phyloP scores from a whole-genome alignment of 2,329 filamentous ascomycete species.

The Teratosphaeria nubilosa region DNA sequence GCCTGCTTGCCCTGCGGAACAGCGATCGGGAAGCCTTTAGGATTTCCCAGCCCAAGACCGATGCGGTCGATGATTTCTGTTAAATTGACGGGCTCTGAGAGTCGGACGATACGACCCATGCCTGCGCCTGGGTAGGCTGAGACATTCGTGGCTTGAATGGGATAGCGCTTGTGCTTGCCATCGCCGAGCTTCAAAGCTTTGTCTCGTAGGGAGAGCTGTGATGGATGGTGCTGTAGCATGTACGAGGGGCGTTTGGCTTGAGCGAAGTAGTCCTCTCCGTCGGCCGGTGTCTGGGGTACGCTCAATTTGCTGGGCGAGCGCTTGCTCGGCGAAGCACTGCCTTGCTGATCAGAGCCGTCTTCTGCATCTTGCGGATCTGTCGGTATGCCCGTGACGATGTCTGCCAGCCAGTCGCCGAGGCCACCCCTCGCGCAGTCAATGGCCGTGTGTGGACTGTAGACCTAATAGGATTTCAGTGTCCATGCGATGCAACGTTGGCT shows the following conservation, averaged over 20 bases:
- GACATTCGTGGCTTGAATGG: slow-evolving; percentile 41
- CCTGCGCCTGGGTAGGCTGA: slow-evolving; percentile 42
- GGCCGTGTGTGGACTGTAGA: slow-evolving; percentile 93
- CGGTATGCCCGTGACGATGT: slow-evolving; percentile 59
- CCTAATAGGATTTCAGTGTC: slow-evolving; percentile 16
- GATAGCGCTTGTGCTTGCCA: slow-evolving; percentile 40
- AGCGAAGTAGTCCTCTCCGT: slow-evolving; percentile 22
- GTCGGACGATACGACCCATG: slow-evolving; percentile 51
- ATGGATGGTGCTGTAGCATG: slow-evolving; percentile 39
- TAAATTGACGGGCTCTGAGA: slow-evolving; percentile 43
- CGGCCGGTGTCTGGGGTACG: slow-evolving; percentile 6
- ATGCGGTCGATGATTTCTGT: slow-evolving; percentile 52
- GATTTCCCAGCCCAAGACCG: slow-evolving; percentile 53
- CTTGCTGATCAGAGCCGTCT: not conserved
- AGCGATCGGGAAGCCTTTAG: slow-evolving; percentile 54
- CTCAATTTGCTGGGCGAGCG: slow-evolving; percentile 1
- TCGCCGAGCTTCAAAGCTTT: slow-evolving; percentile 31
- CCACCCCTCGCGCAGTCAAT: slow-evolving; percentile 78
- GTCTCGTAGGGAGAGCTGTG: slow-evolving; percentile 29
- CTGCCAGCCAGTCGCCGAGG: slow-evolving; percentile 88
- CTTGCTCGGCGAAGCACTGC: slow-evolving; percentile 1
- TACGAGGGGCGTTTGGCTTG: slow-evolving; percentile 30
- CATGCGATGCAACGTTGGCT: not conserved
- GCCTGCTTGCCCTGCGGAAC: slow-evolving; percentile 50
- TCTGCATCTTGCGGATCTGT: slow-evolving; percentile 13